phyloP scores from a whole-genome alignment of 371 early-diverging fungal genomes.

The Syncephalastrum racemosum region DNA sequence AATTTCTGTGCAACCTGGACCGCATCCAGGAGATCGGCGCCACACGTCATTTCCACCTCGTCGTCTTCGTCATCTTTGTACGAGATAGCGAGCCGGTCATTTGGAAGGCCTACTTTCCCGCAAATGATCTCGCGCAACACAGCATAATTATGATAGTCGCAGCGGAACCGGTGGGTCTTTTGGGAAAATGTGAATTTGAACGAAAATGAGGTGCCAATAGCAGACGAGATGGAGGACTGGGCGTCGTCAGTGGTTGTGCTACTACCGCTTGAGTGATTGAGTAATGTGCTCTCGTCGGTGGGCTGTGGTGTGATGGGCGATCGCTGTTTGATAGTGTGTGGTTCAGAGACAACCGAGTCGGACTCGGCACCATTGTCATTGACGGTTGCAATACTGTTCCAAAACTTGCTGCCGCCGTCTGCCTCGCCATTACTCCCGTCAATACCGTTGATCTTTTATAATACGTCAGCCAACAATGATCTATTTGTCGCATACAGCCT shows the following conservation, averaged over 20 bases:
- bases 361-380: conserved; percentile 40
- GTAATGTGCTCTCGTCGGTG: conserved; percentile 2
- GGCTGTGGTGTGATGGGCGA: conserved; percentile 11
- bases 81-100: conserved; percentile 37
- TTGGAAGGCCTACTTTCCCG: not conserved
- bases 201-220: not conserved
- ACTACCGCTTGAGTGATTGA: not conserved
- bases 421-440: conserved; percentile 37
- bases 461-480: not conserved
- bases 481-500: not conserved
- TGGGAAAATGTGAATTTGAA: conserved; percentile 36
- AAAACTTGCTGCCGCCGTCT: conserved; percentile 41
- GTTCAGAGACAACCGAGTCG: conserved; percentile 33
- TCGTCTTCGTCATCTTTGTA: conserved; percentile 91
- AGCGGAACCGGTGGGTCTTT: conserved; percentile 34
- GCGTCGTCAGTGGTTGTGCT: conserved; percentile 2
- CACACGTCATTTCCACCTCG: conserved; percentile 72
- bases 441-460: conserved; percentile 28
- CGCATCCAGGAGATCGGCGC: conserved; percentile 80
- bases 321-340: conserved; percentile 17
- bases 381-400: conserved; percentile 49
- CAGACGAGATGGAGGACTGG: no score
- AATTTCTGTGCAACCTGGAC: conserved; percentile 75
- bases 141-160: conserved; percentile 16
- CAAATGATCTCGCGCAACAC: conserved; percentile 13